phyloP scores from a whole-genome alignment of 306 rosid genomes.

The Prunus campanulata region DNA sequence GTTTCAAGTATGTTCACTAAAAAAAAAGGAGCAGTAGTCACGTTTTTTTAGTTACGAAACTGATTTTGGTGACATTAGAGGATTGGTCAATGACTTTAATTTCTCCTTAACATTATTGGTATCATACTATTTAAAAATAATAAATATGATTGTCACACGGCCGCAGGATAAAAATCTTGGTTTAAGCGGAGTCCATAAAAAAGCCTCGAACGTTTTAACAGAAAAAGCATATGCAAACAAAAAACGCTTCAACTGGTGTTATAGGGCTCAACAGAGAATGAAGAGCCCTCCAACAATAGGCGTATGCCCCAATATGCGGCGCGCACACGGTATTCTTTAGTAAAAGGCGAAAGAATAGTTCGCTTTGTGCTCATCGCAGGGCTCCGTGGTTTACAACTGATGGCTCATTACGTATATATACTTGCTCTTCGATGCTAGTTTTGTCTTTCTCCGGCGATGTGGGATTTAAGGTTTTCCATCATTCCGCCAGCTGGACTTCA shows the following conservation, averaged over 20 bases:
- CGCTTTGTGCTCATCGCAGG: slow-evolving; percentile 37
- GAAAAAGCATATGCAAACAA: neutral
- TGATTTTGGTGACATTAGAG: too few relatives aligned
- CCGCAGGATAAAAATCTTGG: too few relatives aligned
- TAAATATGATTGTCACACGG: too few relatives aligned
- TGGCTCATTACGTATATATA: neutral
- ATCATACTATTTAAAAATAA: too few relatives aligned
- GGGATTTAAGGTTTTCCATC: neutral
- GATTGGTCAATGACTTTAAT: too few relatives aligned
- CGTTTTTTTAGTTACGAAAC: too few relatives aligned
- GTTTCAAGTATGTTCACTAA: too few relatives aligned
- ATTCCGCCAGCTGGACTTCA: too few relatives aligned
- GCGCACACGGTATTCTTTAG: slow-evolving; percentile 60
- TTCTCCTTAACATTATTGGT: too few relatives aligned
- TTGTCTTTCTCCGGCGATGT: neutral
- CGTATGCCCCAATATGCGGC: slow-evolving; percentile 16
- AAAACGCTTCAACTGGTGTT: neutral
- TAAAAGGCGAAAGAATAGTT: slow-evolving; percentile 79
- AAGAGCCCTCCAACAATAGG: slow-evolving; percentile 16
- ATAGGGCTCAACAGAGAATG: neutral
- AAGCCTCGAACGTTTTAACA: too few relatives aligned
- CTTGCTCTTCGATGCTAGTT: neutral
- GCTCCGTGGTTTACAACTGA: neutral
- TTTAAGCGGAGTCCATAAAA: too few relatives aligned
- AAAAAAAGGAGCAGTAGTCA: too few relatives aligned